These are phyloP conservation scores for Capillidium heterosporum DNA, from an alignment of 371 early-diverging fungal genomes.

Conservation along the genomic window DNA sequence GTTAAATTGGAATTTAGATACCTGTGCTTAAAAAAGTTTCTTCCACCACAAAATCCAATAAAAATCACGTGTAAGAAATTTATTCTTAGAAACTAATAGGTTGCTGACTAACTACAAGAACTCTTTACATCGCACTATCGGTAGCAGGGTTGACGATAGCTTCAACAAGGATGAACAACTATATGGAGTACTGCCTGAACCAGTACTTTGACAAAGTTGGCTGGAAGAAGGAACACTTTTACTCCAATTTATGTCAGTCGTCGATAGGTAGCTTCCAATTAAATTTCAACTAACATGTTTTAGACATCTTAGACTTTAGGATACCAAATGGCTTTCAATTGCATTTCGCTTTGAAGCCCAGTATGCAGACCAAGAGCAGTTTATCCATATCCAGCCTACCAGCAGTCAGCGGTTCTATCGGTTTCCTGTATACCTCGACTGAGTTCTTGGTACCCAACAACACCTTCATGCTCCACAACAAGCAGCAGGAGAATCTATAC, in stretches of 20 bases:
- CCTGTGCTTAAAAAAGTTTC: no score
- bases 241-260: slow-evolving; percentile 51
- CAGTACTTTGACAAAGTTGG: slow-evolving; percentile 51
- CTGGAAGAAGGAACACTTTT: slow-evolving; percentile 64
- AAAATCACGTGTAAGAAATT: no score
- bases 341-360: slow-evolving; percentile 48
- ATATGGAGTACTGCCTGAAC: slow-evolving; percentile 62
- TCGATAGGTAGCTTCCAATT: slow-evolving; percentile 24
- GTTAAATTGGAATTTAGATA: no score
- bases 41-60: no score
- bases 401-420: slow-evolving; percentile 52
- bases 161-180: slow-evolving; percentile 43
- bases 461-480: slow-evolving; percentile 31
- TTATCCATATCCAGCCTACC: slow-evolving; percentile 42
- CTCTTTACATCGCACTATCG: no score
- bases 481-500: slow-evolving; percentile 20
- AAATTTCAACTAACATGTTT: no score
- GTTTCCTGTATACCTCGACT: slow-evolving; percentile 61
- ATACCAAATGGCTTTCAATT: slow-evolving; percentile 53
- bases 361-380: slow-evolving; percentile 56
- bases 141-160: no score
- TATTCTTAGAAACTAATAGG: no score
- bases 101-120: no score
- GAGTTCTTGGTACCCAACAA: slow-evolving; percentile 41
- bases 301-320: slow-evolving; percentile 52